phyloP scores from a whole-genome alignment of 768 basidiomycete genomes.

The Trametes villosa region DNA sequence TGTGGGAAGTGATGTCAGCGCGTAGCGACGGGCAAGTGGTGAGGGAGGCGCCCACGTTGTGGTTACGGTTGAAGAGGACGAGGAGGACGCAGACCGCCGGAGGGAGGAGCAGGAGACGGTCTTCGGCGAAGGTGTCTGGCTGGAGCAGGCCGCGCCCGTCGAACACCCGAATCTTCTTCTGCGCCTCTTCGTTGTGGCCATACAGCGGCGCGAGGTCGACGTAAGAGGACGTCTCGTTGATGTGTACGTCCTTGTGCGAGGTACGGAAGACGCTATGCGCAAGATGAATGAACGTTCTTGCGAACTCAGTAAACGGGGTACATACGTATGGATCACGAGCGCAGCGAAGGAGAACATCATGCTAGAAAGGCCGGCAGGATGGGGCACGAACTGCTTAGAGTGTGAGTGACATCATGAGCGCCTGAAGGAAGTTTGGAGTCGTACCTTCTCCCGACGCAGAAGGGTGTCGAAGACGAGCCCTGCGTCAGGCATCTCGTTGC shows the following conservation, averaged over 20 bases:
- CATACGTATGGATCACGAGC: conserved; percentile 76
- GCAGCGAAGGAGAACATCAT: conserved; percentile 85
- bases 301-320: neutral
- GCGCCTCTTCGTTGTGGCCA: conserved; percentile 66
- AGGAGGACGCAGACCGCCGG: conserved; percentile 76
- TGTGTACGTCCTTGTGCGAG: conserved; percentile 60
- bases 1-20: conserved; percentile 35
- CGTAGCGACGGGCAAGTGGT: neutral
- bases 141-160: conserved; percentile 69
- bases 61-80: conserved; percentile 88
- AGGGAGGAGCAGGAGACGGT: conserved; percentile 77
- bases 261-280: conserved; percentile 78
- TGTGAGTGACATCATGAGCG: neutral
- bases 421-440: neutral
- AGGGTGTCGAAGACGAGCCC: conserved; percentile 83
- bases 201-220: conserved; percentile 86
- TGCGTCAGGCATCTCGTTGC: conserved; percentile 74
- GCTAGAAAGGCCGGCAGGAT: conserved; percentile 79
- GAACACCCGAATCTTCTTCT: conserved; percentile 57
- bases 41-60: conserved; percentile 62
- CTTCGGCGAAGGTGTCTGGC: conserved; percentile 80
- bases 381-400: conserved; percentile 62
- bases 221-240: conserved; percentile 88
- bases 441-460: conserved; percentile 69
- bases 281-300: neutral